Evolutionary conservation across 2,329 filamentous ascomycete genomes (phyloP), one percentile per base, ranked within the genome.

Genomic region (Colletotrichum destructivum): DNA sequence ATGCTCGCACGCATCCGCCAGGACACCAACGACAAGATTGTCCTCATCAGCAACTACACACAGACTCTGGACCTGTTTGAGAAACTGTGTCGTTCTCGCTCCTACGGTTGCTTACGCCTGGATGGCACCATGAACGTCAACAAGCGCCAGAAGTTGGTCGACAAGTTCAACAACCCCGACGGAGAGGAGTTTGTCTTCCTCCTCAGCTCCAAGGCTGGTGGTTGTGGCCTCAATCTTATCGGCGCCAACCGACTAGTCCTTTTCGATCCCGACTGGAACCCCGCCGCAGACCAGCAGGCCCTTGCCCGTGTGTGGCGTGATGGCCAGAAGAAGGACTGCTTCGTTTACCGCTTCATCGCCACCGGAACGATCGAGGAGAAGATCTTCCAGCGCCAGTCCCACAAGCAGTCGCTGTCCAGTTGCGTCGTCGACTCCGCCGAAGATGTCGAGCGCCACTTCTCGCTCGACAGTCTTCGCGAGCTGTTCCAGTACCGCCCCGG

Each of bases 321-420:
- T 77, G 96, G 96, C 0, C 96, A 99, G 82, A 98, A 97, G 88
- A 99, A 99, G 80, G 96, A 99, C 79, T 99, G 96, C 79, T 99
- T 99, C 77, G 96, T 99, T 18, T 99, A 99, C 82, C 93, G 96
- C n/a, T 99, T 99, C 84, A 99, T 99, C 77, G 94, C 95, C 0
- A 98, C 97, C 0, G 96, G 96, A 4, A 98, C 95, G 0, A 99
- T 99, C 73, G 96, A 99, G 80, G 96, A 99, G 82, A 99, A 99
- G 84, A 98, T 99, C 76, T 99, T 99, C 84, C 96, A 99, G 82
- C 92, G 97, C 12, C 96, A 99, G 79, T 97, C 94, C 0, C 97
- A 99, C 86, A 99, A 99, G 83, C 96, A 99, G 82, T 97, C 94
- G 9, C 86, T 99, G 1, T 98, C 96, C 0, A 97, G 94, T 0